phyloP scores from a whole-genome alignment of 106 monocot species.

The Allium fistulosum region DNA sequence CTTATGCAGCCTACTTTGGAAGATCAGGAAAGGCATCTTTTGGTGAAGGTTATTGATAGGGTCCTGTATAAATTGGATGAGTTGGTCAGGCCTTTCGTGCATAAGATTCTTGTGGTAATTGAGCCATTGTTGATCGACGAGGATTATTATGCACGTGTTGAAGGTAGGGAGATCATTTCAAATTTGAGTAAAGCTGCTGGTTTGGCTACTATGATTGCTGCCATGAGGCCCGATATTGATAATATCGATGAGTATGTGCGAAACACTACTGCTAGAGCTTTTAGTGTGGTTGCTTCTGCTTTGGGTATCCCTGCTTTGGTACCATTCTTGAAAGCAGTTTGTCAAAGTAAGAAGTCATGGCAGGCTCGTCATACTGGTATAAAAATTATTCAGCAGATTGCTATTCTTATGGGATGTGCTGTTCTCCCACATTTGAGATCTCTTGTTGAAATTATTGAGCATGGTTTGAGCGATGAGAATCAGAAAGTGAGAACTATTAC shows the following conservation, averaged over 20 bases:
- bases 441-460: slow-evolving; percentile 92
- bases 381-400: slow-evolving; percentile 96
- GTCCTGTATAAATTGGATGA: slow-evolving; percentile 93
- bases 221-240: slow-evolving; percentile 99
- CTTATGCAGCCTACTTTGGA: slow-evolving; percentile 97
- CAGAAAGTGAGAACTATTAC: slow-evolving; percentile 97
- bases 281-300: slow-evolving; percentile 98
- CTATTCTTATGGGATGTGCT: slow-evolving; percentile 99
- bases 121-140: slow-evolving; percentile 96
- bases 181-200: slow-evolving; percentile 99
- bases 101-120: slow-evolving; percentile 95
- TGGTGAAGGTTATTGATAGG: slow-evolving; percentile 96
- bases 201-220: slow-evolving; percentile 93
- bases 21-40: slow-evolving; percentile 91
- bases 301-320: slow-evolving; percentile 95
- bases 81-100: slow-evolving; percentile 89
- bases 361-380: slow-evolving; percentile 97
- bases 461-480: slow-evolving; percentile 92
- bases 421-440: slow-evolving; percentile 92
- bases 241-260: slow-evolving; percentile 98
- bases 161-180: slow-evolving; percentile 95
- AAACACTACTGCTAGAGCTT: slow-evolving; percentile 94
- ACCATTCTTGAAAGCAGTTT: slow-evolving; percentile 94
- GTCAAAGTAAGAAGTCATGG: slow-evolving; percentile 99
- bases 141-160: slow-evolving; percentile 98